These are phyloP conservation scores for Saccharomyces hybrid DNA, from an alignment of 1,139 yeast species.

Conservation along the genomic window DNA sequence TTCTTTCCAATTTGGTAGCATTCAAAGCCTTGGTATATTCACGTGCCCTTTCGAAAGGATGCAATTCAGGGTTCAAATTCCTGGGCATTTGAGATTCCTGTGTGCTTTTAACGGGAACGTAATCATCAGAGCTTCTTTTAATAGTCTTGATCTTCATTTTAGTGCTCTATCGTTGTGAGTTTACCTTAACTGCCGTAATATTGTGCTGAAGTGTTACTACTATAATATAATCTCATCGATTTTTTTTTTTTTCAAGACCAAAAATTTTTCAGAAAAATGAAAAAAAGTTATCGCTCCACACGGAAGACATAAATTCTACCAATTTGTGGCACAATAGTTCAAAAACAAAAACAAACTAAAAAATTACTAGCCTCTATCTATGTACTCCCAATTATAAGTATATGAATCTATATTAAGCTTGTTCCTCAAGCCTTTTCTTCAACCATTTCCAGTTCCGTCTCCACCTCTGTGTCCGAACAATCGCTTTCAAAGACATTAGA, in stretches of 20 bases:
- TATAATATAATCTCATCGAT: neutral
- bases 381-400: neutral
- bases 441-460: neutral
- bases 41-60: slow-evolving; percentile 94
- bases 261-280: neutral
- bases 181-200: neutral
- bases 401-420: neutral
- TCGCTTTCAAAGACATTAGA: neutral
- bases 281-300: neutral
- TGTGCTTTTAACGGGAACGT: slow-evolving; percentile 84
- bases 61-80: slow-evolving; percentile 87
- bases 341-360: neutral
- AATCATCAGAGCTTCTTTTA: slow-evolving; percentile 81
- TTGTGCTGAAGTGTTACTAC: neutral
- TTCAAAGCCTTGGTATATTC: slow-evolving; percentile 92
- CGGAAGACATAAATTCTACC: neutral
- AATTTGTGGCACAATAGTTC: neutral
- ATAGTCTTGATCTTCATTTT: slow-evolving; percentile 78
- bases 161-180: neutral
- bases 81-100: slow-evolving; percentile 85
- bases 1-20: slow-evolving; percentile 89
- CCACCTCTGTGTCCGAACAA: neutral
- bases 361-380: neutral
- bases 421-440: neutral
- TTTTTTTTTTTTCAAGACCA: neutral